Base-by-base conservation (phyloP, 139 green algal genomes). In the Coccomyxa sp. region DNA sequence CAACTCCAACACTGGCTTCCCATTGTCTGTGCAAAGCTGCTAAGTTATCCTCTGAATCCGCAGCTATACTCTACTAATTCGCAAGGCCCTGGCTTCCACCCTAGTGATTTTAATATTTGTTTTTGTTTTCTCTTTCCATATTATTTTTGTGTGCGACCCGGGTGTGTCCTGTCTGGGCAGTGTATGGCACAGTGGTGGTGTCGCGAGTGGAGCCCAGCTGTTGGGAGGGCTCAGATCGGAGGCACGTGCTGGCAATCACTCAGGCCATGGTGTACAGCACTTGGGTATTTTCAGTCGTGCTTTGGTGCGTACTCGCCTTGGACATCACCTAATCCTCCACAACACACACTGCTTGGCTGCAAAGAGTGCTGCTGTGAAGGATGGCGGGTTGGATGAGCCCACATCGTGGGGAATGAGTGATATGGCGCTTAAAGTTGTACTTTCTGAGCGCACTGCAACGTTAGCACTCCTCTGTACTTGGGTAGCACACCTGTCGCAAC, bases 191-290 rank as follows among this genome's bases (percentile, higher is more conserved):
- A 30, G 67, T 82, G 25, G 67, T 88, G 25, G 51, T 74, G 31
- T 74, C 79, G 0, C 74, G 75, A 13, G 57, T 83, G 31, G 4
- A 68, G 27, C 76, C 85, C 38, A 80, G 79, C 45, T 90, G 87
- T 81, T 89, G 85, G 85, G 58, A 51, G 25, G 71, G 30, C 17
- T 30, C 76, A 13, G n/a, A 81, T 7, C 28, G 9, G 15, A 11
- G 0, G 25, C 57, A n/a, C n/a, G 78, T 89, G 15, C 51, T 76
- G 3, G 83, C 79, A 28, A 28, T 91, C 12, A 30, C 79, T 17
- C 67, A 83, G 23, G 80, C 28, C 0, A 83, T 91, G 81, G 82
- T 88, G 17, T 88, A 82, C 15, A 58, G 18, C 30, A 89, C 82
- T n/a, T 88, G 82, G 83, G 76, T 31, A 4, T 82, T 91, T 28